Conservation (phyloP, 257 asterid species). For the Solanum megistacrolobum region DNA sequence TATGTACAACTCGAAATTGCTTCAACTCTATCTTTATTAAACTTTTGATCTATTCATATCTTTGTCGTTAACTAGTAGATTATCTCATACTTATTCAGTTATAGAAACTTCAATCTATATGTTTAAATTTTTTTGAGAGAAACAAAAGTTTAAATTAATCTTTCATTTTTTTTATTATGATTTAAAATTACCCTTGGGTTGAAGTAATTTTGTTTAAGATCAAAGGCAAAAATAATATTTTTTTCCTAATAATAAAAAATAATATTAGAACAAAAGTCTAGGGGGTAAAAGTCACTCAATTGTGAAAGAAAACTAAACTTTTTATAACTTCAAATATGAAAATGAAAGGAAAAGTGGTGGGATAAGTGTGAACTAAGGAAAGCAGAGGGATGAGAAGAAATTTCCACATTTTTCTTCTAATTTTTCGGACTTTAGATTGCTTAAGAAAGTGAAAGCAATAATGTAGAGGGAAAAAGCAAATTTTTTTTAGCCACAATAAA, state of each 20-base stretch:
- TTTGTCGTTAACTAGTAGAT: background rate
- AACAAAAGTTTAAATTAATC: background rate
- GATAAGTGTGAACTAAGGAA: background rate
- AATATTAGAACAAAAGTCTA: background rate
- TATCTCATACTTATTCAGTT: background rate
- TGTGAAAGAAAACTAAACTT: background rate
- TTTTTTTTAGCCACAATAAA: background rate
- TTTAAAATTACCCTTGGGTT: background rate
- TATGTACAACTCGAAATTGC: background rate
- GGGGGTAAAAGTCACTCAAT: background rate
- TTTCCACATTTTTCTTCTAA: background rate
- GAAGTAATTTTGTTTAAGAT: too few relatives aligned
- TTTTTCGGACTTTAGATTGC: background rate
- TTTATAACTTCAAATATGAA: background rate
- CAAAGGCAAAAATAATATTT: background rate
- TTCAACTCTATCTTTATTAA: background rate
- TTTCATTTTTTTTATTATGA: background rate
- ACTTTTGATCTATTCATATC: background rate
- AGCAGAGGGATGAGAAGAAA: background rate
- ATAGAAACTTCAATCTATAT: background rate
- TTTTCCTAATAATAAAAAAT: background rate
- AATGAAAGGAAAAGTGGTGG: background rate
- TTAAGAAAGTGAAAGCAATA: background rate
- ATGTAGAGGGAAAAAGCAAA: background rate
- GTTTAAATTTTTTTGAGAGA: background rate